Evolutionary conservation across 768 basidiomycete species (phyloP).

Genomic region (Phanerochaete carnosa): DNA sequence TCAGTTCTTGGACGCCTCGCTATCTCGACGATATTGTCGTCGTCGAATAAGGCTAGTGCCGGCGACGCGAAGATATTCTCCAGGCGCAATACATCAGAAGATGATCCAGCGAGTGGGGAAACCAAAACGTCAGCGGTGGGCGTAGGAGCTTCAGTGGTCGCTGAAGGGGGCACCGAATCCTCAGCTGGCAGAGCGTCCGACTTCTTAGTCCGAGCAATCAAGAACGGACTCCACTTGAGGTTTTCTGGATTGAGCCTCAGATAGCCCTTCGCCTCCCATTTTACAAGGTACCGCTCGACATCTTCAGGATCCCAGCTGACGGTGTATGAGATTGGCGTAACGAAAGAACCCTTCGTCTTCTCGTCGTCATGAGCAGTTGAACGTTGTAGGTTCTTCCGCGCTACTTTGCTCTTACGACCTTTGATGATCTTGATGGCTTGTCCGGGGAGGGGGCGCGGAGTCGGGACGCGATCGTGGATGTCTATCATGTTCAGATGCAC

Average conservation of each 20-base stretch:
- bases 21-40: constrained; percentile 22
- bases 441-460: constrained; percentile 65
- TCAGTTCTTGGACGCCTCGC: not conserved
- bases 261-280: constrained; percentile 79
- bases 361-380: constrained; percentile 46
- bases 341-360: constrained; percentile 50
- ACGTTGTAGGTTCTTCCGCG: constrained; percentile 62
- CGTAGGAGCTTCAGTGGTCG: not conserved
- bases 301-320: constrained; percentile 70
- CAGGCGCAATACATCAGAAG: not conserved
- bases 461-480: constrained; percentile 43
- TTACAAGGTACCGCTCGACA: constrained; percentile 61
- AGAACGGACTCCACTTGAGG: constrained; percentile 93
- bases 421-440: constrained; percentile 74
- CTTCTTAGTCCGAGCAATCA: constrained; percentile 51
- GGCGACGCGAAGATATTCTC: constrained; percentile 10
- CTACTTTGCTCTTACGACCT: constrained; percentile 62
- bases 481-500: constrained; percentile 72
- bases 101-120: constrained; percentile 8
- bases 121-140: constrained; percentile 1
- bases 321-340: constrained; percentile 66
- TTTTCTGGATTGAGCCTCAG: constrained; percentile 74
- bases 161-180: not conserved
- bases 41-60: constrained; percentile 27
- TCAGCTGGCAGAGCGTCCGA: constrained; percentile 10